Conservation (phyloP, 2,329 filamentous ascomycete species). For the Phyllosticta citriasiana region DNA sequence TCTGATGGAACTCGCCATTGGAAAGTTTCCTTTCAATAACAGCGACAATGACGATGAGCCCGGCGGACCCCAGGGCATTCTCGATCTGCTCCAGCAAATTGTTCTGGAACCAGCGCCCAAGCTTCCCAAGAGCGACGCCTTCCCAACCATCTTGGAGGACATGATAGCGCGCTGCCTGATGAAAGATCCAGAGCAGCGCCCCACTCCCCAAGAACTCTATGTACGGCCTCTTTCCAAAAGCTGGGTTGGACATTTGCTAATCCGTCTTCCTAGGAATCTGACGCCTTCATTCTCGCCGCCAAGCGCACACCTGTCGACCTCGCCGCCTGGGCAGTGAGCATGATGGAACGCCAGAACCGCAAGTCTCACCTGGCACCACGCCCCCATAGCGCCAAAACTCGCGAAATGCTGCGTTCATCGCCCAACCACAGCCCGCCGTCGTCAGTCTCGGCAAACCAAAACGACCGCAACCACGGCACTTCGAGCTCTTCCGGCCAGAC, state of each 20-base stretch:
- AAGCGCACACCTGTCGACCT: constrained; percentile 94
- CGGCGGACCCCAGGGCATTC: constrained; percentile 75
- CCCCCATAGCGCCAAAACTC: constrained; percentile 55
- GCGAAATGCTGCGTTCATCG: constrained; percentile 25
- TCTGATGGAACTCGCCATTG: constrained; percentile 95
- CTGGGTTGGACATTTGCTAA: constrained; percentile 13
- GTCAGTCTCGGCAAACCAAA: constrained; percentile 11
- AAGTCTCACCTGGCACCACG: constrained; percentile 84
- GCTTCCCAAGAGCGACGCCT: constrained; percentile 93
- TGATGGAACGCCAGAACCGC: constrained; percentile 92
- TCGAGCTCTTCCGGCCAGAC: constrained; percentile 8
- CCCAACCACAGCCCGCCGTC: constrained; percentile 17
- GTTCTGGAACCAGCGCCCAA: constrained; percentile 91
- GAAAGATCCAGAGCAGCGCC: constrained; percentile 80
- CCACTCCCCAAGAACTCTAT: constrained; percentile 87
- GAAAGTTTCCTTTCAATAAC: constrained; percentile 90
- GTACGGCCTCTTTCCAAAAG: constrained; percentile 42
- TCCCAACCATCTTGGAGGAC: constrained; percentile 87
- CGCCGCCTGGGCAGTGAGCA: constrained; percentile 81
- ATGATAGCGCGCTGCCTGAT: constrained; percentile 94
- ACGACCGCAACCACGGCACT: constrained; percentile 15
- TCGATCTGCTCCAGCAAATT: constrained; percentile 93
- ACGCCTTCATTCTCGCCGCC: constrained; percentile 90
- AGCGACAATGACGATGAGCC: constrained; percentile 62
- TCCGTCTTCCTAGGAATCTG: constrained; percentile 57